These are phyloP conservation scores for Excoecaria agallocha DNA, from an alignment of 345 rosid species.

Conservation along the genomic window DNA sequence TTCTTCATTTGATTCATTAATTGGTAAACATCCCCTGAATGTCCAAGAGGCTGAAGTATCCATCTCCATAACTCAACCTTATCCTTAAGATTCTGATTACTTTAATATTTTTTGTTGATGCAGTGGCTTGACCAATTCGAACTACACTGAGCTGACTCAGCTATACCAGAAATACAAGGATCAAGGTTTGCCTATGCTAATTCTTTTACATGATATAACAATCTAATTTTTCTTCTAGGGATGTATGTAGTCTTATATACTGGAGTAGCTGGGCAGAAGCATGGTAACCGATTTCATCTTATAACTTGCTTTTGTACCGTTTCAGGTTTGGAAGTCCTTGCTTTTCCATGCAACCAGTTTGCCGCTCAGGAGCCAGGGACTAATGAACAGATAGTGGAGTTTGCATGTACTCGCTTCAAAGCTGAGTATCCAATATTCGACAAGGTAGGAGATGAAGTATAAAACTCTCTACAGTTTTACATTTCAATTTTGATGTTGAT, in stretches of 20 bases:
- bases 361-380: slow-evolving; percentile 35
- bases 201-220: not conserved
- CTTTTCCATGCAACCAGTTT: slow-evolving; percentile 37
- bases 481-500: not conserved
- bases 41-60: not conserved
- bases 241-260: not conserved
- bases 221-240: not conserved
- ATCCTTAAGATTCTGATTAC: not conserved
- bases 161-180: slow-evolving; percentile 78
- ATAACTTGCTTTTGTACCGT: not conserved
- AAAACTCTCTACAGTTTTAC: not conserved
- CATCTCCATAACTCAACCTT: not conserved
- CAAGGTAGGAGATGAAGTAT: slow-evolving; percentile 21
- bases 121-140: slow-evolving; percentile 92
- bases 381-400: slow-evolving; percentile 33
- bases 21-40: not conserved
- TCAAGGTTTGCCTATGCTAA: slow-evolving; percentile 50
- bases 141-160: slow-evolving; percentile 81
- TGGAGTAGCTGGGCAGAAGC: not conserved
- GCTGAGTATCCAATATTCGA: slow-evolving; percentile 38
- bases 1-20: not conserved
- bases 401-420: slow-evolving; percentile 38
- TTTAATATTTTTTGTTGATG: slow-evolving; percentile 20
- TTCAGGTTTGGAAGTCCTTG: slow-evolving; percentile 36
- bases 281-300: not conserved